Evolutionary conservation across 345 rosid genomes (phyloP), one percentile per base, ranked within the genome.

Genomic region (Punica granatum): DNA sequence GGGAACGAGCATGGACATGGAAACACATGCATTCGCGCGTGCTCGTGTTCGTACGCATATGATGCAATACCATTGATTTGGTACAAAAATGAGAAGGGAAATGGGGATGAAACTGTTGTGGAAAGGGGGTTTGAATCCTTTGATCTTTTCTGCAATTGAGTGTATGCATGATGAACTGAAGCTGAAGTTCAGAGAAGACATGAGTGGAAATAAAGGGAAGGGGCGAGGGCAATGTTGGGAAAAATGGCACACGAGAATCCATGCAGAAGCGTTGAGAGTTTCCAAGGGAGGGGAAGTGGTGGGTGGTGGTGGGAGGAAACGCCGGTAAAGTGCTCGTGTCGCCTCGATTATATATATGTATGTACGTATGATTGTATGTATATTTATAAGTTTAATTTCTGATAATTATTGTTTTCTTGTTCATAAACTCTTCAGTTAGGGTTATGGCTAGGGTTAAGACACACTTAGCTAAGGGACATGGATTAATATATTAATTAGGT

Each of bases 311-410:
- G 85, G 92, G 96, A 91, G 87, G 87, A 91, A 85, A 84, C 92
- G 84, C 92, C 88, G 88, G 95, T 85, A 88, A 91, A 88, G 92
- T 88, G 92, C 88, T 82, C 96, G 91, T 84, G 97, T 87, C 91
- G 83, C 91, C 96, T 88, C 87, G 96, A 39, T 7, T 31, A n/a
- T 23, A 28, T 39, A 19, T 36, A 59, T 26, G 9, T 59, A 14
- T 14, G 23, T 21, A 53, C 30, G 23, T 12, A 53, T 25, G 21
- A 10, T 53, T 53, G 23, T 21, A 53, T 21, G 9, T 53, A 21
- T n/a, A n/a, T n/a, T n/a, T 2, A 28, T 25, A 21, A 53, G 8
- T 19, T 5, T 32, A 4, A 12, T 36, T 60, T n/a, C 58, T 23
- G 23, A 7, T 51, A n/a, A 51, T 21, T 41, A 32, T 61, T 69